Evolutionary conservation across 495 filamentous ascomycete genomes (phyloP).

Genomic region (Xylaria intraflava): DNA sequence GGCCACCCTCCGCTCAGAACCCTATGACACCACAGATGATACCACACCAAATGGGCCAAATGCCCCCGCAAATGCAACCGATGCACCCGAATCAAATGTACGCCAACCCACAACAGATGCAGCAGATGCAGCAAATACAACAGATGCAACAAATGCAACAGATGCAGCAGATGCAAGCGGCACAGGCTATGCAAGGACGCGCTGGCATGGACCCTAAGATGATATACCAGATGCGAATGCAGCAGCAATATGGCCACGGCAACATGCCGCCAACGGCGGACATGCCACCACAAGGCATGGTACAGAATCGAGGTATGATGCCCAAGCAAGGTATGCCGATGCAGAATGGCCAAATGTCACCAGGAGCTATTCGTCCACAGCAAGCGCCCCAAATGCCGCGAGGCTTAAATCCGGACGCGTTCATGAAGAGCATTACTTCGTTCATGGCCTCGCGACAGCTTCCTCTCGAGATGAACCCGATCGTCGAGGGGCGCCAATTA

Average conservation of each 20-base stretch:
- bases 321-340: constrained; percentile 39
- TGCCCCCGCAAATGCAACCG: constrained; percentile 34
- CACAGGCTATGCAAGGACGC: constrained; percentile 47
- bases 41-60: constrained; percentile 38
- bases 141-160: constrained; percentile 33
- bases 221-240: constrained; percentile 59
- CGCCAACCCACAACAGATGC: no score
- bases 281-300: constrained; percentile 37
- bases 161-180: constrained; percentile 38
- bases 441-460: constrained; percentile 67
- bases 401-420: constrained; percentile 52
- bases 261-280: constrained; percentile 47
- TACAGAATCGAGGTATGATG: constrained; percentile 43
- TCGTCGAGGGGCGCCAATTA: constrained; percentile 62
- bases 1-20: constrained; percentile 44
- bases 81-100: constrained; percentile 33
- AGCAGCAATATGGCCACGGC: constrained; percentile 58
- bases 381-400: constrained; percentile 25
- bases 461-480: constrained; percentile 62
- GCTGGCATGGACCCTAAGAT: constrained; percentile 50
- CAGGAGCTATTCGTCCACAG: constrained; percentile 36
- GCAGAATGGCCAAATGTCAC: constrained; percentile 42
- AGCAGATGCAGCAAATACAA: constrained; percentile 33
- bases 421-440: constrained; percentile 62
- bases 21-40: constrained; percentile 41